These are phyloP conservation scores for Metschnikowia shivogae DNA, from an alignment of 805 yeast species.

Conservation along the genomic window DNA sequence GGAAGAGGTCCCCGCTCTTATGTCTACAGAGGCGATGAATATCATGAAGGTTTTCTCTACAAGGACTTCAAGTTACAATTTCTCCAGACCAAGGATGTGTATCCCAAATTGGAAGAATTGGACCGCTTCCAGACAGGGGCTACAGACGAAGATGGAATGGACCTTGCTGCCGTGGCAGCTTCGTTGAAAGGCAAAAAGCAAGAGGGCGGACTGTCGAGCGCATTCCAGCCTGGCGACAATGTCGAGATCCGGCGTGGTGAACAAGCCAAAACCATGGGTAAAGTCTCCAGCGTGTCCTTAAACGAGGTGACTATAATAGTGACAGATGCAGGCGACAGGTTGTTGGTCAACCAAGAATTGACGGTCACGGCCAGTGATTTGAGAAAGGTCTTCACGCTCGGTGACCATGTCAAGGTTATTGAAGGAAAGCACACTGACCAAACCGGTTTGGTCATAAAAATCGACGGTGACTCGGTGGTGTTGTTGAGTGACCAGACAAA, in stretches of 20 bases:
- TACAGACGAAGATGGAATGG: constrained; percentile 77
- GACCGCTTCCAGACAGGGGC: constrained; percentile 73
- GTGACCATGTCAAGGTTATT: constrained; percentile 92
- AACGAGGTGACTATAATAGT: constrained; percentile 50
- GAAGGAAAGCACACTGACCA: constrained; percentile 91
- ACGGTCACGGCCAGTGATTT: constrained; percentile 80
- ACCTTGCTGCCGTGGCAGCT: constrained; percentile 80
- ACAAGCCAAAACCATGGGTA: constrained; percentile 84
- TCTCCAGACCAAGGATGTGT: constrained; percentile 75
- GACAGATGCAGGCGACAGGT: constrained; percentile 54
- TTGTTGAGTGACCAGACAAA: constrained; percentile 84
- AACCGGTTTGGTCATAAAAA: constrained; percentile 87
- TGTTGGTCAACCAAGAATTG: constrained; percentile 52
- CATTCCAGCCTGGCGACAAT: constrained; percentile 89
- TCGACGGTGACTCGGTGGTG: constrained; percentile 81
- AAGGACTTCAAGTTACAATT: constrained; percentile 83
- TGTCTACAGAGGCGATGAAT: constrained; percentile 82
- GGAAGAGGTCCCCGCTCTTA: constrained; percentile 59
- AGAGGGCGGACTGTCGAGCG: constrained; percentile 27
- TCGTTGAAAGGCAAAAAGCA: constrained; percentile 56
- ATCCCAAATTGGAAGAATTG: constrained; percentile 84
- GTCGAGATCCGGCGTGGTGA: constrained; percentile 93
- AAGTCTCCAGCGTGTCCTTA: constrained; percentile 61
- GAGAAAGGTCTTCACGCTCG: constrained; percentile 80
- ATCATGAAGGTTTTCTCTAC: constrained; percentile 78